These are phyloP conservation scores for Neophaeococcomyces aloes DNA, from an alignment of 2,329 filamentous ascomycete genomes.

Conservation along the genomic window DNA sequence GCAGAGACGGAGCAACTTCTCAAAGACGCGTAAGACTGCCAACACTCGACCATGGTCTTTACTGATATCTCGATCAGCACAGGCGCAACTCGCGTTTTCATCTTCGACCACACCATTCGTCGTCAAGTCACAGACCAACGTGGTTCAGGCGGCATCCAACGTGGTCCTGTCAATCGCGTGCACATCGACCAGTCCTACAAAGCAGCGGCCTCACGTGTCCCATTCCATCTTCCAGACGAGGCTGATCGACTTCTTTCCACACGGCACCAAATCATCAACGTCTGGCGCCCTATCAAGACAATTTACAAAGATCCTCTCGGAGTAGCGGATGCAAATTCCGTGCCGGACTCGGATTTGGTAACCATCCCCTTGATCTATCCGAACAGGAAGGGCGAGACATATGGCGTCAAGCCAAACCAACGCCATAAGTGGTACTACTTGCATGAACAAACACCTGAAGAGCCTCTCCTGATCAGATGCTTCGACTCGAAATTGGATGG, in stretches of 20 bases:
- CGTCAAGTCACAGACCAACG: slow-evolving; percentile 28
- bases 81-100: slow-evolving; percentile 46
- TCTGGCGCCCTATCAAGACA: slow-evolving; percentile 44
- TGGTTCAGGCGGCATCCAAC: slow-evolving; percentile 22
- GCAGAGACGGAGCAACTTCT: slow-evolving; percentile 28
- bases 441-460: slow-evolving; percentile 40
- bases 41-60: too few species aligned
- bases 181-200: slow-evolving; percentile 43
- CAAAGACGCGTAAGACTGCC: slow-evolving; percentile 24
- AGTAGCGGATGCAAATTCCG: slow-evolving; percentile 42
- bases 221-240: slow-evolving; percentile 36
- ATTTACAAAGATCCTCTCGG: slow-evolving; percentile 46
- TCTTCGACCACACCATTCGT: slow-evolving; percentile 56
- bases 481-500: slow-evolving; percentile 50
- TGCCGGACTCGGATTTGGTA: slow-evolving; percentile 43
- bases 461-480: slow-evolving; percentile 52
- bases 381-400: slow-evolving; percentile 42
- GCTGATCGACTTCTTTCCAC: slow-evolving; percentile 33
- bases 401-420: slow-evolving; percentile 33
- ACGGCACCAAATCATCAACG: slow-evolving; percentile 42
- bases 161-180: slow-evolving; percentile 41
- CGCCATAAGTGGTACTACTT: slow-evolving; percentile 46
- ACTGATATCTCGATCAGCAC: slow-evolving; percentile 38
- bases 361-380: slow-evolving; percentile 43
- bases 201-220: slow-evolving; percentile 34